Base-by-base conservation (phyloP, 2,329 filamentous ascomycete species). In the Fusarium caatingaense region DNA sequence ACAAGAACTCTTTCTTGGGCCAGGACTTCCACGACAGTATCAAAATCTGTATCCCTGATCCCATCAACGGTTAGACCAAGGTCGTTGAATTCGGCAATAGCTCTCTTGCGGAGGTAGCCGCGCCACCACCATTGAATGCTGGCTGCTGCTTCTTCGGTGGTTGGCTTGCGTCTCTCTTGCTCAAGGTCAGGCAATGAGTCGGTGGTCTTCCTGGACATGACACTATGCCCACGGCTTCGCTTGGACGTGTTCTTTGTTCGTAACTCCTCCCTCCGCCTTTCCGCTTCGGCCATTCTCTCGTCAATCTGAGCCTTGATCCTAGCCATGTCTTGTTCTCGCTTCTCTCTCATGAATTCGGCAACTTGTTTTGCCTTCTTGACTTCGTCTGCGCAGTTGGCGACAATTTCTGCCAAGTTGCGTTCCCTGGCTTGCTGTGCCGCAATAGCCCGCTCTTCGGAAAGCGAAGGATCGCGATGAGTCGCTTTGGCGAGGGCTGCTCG, bases 271-370 rank as follows among this genome's bases (percentile, higher is more conserved):
- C 92, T 85, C 73, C 93, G 86, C 77, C 84, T 87, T 78, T 94
- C 91, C 0, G 92, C 93, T 76, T 94, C 92, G 32, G 92, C 91
- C 73, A 93, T 86, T 68, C 91, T 89, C 81, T 94, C 92, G 77
- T 94, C 91, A 86, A 94, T 93, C 77, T 94, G 91, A 53, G 87
- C 80, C 68, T 89, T 88, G 77, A 92, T 85, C 74, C 89, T 89
- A 72, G 85, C 86, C 60, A 92, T 87, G 69, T 94, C 91, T 60
- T 90, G 89, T 76, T 93, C 91, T 68, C 93, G 89, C 78, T 91
- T 91, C 81, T 93, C 91, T 80, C 93, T 94, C 83, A 92, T 93
- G 61, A 87, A 90, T 78, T 93, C 92, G 16, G 92, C 92, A n/a
- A 94, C 86, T 53, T 92, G 91, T 83, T 95, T 95, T 55, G 92